Percentiles rank a stretch among this genome's conserved stretches.
These are phyloP conservation scores for Simmondsia chinensis DNA, from an alignment of 148 eudicot species.

Conservation along the genomic window DNA sequence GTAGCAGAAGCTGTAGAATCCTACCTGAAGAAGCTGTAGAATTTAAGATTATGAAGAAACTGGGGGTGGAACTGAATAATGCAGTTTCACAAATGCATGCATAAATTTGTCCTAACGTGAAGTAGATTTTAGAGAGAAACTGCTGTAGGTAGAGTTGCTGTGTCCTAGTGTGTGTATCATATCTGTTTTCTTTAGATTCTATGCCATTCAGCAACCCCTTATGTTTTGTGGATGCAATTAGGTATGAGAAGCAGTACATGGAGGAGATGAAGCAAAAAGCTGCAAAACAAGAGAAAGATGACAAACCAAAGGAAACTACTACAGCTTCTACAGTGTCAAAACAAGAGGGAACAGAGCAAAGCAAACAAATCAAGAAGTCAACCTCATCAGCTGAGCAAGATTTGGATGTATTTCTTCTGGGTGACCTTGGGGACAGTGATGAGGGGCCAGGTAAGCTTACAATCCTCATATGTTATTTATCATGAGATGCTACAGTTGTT, in stretches of 20 bases:
- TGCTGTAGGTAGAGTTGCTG: background rate
- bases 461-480: no score
- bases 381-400: conserved; percentile 76
- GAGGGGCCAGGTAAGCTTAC: conserved; percentile 68
- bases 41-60: no score
- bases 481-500: no score
- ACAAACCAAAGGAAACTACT: conserved; percentile 37
- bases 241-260: conserved; percentile 66
- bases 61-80: no score
- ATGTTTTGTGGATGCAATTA: conserved; percentile 14
- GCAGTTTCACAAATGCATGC: no score
- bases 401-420: conserved; percentile 93
- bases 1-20: no score
- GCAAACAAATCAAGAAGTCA: conserved; percentile 34
- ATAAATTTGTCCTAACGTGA: no score
- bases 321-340: conserved; percentile 25
- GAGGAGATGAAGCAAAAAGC: conserved; percentile 52
- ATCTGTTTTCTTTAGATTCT: background rate
- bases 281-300: conserved; percentile 48
- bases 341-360: conserved; percentile 30
- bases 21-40: no score
- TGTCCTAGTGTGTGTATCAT: background rate
- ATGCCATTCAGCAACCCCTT: conserved; percentile 1
- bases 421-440: conserved; percentile 80
- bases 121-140: no score